These are phyloP conservation scores for Spergularia azorica DNA, from an alignment of 179 eudicot genomes.

Conservation along the genomic window DNA sequence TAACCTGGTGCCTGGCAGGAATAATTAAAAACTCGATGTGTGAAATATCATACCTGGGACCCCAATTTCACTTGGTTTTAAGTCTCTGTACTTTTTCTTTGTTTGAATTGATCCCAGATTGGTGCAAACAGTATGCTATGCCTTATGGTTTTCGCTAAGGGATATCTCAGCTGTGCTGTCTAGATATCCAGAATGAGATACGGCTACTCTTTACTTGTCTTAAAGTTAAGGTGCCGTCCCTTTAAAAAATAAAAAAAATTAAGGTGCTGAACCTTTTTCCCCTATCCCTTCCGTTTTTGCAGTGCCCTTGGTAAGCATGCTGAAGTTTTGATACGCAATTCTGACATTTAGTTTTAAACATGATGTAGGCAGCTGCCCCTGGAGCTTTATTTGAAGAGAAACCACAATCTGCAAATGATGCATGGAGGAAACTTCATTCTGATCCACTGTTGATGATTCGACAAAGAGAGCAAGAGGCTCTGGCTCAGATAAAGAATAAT, in stretches of 20 bases:
- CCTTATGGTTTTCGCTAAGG: not conserved
- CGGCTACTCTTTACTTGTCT: not conserved
- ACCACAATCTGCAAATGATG: conserved; percentile 94
- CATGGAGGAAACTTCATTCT: conserved; percentile 97
- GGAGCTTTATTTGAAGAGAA: conserved; percentile 98
- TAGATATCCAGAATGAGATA: too few relatives aligned
- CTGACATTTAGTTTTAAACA: conserved; percentile 12
- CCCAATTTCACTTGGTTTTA: too few relatives aligned
- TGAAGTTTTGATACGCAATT: conserved; percentile 1
- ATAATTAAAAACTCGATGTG: too few relatives aligned
- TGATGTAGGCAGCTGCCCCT: conserved; percentile 53
- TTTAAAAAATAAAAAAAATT: not conserved
- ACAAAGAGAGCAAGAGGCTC: conserved; percentile 93
- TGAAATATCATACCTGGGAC: too few relatives aligned
- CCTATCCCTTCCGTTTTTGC: not conserved
- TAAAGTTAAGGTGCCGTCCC: not conserved
- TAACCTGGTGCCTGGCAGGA: too few relatives aligned
- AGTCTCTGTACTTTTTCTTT: too few relatives aligned
- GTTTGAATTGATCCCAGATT: too few relatives aligned
- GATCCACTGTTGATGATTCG: conserved; percentile 93
- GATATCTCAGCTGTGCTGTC: not conserved
- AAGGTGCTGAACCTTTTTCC: not conserved
- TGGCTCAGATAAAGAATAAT: conserved; percentile 87
- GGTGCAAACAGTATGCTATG: not conserved
- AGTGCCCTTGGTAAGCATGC: not conserved